Percentiles rank a stretch among this genome's conserved stretches.
Evolutionary conservation across 1,139 yeast species (phyloP).

Genomic region (Blastobotrys indianensis): DNA sequence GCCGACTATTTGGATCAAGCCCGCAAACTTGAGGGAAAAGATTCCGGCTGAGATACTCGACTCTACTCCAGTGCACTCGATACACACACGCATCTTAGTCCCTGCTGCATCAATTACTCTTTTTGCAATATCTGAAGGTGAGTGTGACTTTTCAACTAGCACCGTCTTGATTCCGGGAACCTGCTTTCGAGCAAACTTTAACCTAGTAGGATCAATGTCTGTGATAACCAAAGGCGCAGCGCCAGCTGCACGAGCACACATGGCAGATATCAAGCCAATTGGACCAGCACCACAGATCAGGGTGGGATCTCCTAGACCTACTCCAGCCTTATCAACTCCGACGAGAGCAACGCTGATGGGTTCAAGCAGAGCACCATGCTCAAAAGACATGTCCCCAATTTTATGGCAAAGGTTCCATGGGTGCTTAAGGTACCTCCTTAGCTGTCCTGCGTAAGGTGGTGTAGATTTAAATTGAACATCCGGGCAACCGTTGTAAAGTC

Average conservation of each 20-base stretch:
- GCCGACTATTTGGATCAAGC: constrained; percentile 69
- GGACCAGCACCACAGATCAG: constrained; percentile 93
- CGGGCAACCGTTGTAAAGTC: constrained; percentile 75
- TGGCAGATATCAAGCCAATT: constrained; percentile 75
- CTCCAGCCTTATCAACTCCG: constrained; percentile 63
- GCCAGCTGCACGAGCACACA: constrained; percentile 76
- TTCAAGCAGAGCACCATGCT: constrained; percentile 85
- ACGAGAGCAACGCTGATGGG: constrained; percentile 86
- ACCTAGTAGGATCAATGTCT: constrained; percentile 36
- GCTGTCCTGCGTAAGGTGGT: constrained; percentile 66
- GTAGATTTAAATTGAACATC: constrained; percentile 85
- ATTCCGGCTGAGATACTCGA: constrained; percentile 63
- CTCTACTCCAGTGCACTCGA: constrained; percentile 69
- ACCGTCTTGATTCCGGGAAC: constrained; percentile 33
- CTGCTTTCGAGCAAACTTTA: constrained; percentile 23
- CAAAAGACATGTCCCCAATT: constrained; percentile 64
- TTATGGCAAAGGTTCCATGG: constrained; percentile 85
- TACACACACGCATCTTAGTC: constrained; percentile 55
- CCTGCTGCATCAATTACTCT: constrained; percentile 40
- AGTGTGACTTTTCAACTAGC: constrained; percentile 23
- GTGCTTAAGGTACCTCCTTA: constrained; percentile 61
- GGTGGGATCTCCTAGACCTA: constrained; percentile 66
- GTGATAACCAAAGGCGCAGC: constrained; percentile 64
- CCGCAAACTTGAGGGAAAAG: constrained; percentile 52
- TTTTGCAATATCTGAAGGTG: constrained; percentile 35